Evolutionary conservation across 2,329 filamentous ascomycete genomes (phyloP).

Genomic region (Hypoxylon sp.): DNA sequence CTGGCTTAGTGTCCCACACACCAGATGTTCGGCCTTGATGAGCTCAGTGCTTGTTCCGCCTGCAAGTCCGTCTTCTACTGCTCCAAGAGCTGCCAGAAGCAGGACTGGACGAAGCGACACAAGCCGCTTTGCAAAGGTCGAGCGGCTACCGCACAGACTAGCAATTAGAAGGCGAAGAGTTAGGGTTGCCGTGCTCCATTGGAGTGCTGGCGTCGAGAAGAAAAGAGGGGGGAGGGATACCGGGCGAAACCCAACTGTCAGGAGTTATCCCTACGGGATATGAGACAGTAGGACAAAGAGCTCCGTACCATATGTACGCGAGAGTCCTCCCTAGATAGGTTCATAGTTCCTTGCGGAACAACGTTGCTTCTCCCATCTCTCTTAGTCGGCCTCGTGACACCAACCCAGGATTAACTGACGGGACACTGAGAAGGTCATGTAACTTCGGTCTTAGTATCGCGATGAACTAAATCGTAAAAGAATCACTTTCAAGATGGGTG

Average conservation of each 20-base stretch:
- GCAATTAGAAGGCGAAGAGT: background rate
- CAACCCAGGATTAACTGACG: too few species aligned
- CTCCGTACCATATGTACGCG: too few species aligned
- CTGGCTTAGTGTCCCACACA: conserved; percentile 27
- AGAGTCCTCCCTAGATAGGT: too few species aligned
- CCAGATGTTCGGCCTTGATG: conserved; percentile 10
- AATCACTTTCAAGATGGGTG: background rate
- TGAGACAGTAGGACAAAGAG: too few species aligned
- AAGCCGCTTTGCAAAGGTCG: conserved; percentile 35
- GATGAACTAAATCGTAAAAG: background rate
- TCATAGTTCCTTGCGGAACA: too few species aligned
- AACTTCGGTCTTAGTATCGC: background rate
- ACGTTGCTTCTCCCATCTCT: too few species aligned
- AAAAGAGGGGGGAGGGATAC: background rate
- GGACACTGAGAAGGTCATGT: background rate
- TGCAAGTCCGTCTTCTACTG: conserved; percentile 43
- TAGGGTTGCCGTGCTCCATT: background rate
- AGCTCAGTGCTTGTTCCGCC: conserved; percentile 19
- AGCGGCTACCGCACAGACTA: background rate
- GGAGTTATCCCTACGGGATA: too few species aligned
- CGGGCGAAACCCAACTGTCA: background rate
- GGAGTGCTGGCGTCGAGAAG: background rate
- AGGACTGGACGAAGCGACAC: conserved; percentile 38
- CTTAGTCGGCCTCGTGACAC: too few species aligned
- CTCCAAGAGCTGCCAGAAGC: conserved; percentile 34